Base-by-base conservation (phyloP, 106 monocot genomes). In the Dioscorea zingiberensis region DNA sequence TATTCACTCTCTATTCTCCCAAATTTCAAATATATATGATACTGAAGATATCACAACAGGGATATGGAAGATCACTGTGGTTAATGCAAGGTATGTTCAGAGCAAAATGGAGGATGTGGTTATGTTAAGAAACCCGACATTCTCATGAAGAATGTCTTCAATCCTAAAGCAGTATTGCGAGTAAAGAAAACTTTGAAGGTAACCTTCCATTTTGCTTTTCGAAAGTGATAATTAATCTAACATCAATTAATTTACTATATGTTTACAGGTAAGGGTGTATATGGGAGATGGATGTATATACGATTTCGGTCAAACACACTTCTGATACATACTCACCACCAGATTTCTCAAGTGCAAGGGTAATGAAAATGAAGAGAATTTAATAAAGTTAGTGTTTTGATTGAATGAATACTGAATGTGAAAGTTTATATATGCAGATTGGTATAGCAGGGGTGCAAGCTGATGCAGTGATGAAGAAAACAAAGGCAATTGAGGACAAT, bases 231-330 rank as follows among this genome's bases (percentile, higher is more conserved):
- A n/a, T n/a, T n/a, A n/a, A n/a, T n/a, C n/a, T n/a, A n/a, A n/a
- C n/a, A n/a, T n/a, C n/a, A n/a, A 58, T 45, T 2, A 44, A 15
- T 12, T 5, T 32, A 10, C 14, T 55, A 11, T 58, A 55, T 17
- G 21, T 19, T 62, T 26, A 17, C 74, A 92, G 91, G 84, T 92
- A 48, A 87, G n/a, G 54, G 72, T 92, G 10, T 87, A 72, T 26
- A 81, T 79, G 76, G 87, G 91, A 64, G 87, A 84, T 67, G 91
- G 91, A 56, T 91, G 91, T 86, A 81, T 68, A 11, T 67, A 76
- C 18, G 84, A 87, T 64, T 84, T 76, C 45, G 12, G 19, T 14
- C 66, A 84, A 19, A 61, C 68, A 17, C 64, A 91, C 58, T 87
- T 87, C 19, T n/a, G 86, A 83, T 59, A 49, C 27, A 25, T 91